Base-by-base conservation (phyloP, 2,329 filamentous ascomycete species). In the Madurella mycetomatis region DNA sequence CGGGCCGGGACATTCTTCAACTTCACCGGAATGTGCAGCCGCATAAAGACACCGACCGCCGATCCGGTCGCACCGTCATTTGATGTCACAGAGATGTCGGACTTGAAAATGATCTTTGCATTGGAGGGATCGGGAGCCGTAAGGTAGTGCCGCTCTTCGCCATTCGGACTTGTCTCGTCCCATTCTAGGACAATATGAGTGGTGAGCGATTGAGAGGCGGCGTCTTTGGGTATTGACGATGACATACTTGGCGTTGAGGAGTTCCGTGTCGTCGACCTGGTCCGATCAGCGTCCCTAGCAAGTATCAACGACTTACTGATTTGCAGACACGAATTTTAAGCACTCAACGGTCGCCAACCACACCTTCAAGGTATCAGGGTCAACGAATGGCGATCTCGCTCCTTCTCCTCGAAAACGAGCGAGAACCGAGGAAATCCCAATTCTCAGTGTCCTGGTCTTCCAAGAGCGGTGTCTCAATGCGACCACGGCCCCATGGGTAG, bases 401-500 rank as follows among this genome's bases (percentile, higher is more conserved):
- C 49, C 42, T 46, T 41, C 49, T 47, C 49, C 49, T 46, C 49
- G 49, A 41, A 51, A 47, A 51, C 49, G 49, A 51, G 49, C 42
- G 19, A 51, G 42, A 51, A 51, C 15, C 34, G 34, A 46, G 40
- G 49, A 51, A 42, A 51, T 46, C 37, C 42, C 49, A 45, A 45
- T 40, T 51, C 49, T 46, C 49, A 51, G 32, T 18, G 49, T 45
- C 49, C 49, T 51, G 42, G 17, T 51, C 49, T 51, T 51, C 49
- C 49, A 51, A 41, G 49, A 51, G 49, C 44, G 49, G 49, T 46
- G 49, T 51, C 49, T 45, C 31, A n/a, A 46, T 45, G 49, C 32
- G 49, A 51, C 49, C 49, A 46, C 49, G 49, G 44, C n/a, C 49
- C 41, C 49, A 45, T 51, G 49, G 49, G 49, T 51, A 46, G 49